Base-by-base conservation (phyloP, 352 stramenopile species). In the Globisporangium heterothallicum region DNA sequence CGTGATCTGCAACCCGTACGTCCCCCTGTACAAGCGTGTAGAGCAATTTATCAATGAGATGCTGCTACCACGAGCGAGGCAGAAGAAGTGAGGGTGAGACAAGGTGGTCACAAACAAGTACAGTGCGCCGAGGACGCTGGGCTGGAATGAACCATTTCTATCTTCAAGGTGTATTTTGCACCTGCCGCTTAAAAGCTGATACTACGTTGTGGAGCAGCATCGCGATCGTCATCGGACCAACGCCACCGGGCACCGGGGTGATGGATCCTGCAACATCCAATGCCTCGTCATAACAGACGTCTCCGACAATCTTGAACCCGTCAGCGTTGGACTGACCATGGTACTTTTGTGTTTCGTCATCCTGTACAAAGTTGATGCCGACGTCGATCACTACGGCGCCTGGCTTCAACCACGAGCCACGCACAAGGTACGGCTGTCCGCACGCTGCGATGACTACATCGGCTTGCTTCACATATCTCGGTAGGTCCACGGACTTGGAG, bases 221-320 rank as follows among this genome's bases (percentile, higher is more conserved):
- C 8, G 93, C 86, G 57, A 98, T 98, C 9, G 94, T 99, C 96
- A 99, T 99, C 14, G 97, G 97, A 2, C 97, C 97, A 36, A 99
- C 97, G 52, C 97, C 97, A 27, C 86, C 84, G 12, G 96, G 95
- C n/a, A 99, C 97, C 2, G 97, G 97, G 10, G 97, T 99, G 58
- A 99, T 92, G 42, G 82, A 83, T 3, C 80, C 86, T 0, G 88
- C 95, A 25, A 98, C 82, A 21, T 74, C 60, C 42, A 65, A 73
- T 4, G 77, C 96, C 41, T 86, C 84, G 6, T 69, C 68, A 56
- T 94, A 99, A 61, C 97, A 66, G 6, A 99, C 96, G 67, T 99
- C 97, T 13, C 97, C 97, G 27, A 99, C 95, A 13, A 99, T 81
- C 56, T 96, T 94, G 71, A 98, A 99, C 21, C 95, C 94, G 47